Base-by-base conservation (phyloP, 768 basidiomycete genomes). In the Mycena latifolia region DNA sequence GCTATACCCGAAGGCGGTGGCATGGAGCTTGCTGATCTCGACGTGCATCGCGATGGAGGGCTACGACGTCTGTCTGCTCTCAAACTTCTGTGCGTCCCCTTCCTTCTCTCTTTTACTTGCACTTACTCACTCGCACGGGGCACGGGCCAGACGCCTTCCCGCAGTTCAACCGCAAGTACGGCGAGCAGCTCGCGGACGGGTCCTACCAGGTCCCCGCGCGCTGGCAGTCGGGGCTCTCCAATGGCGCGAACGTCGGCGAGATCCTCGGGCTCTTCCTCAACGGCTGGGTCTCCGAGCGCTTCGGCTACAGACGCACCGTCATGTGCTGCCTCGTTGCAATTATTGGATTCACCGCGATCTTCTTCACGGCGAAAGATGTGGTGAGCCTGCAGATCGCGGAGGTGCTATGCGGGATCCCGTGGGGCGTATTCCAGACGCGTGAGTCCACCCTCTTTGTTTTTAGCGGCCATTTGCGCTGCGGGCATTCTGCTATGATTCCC, bases 71-170 rank as follows among this genome's bases (percentile, higher is more conserved):
- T 71, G 65, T 41, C 61, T 71, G 2, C 55, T 71, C 18, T 59
- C 59, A 15, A 71, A 66, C 25, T 71, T 71, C 61, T 71, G 70
- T 71, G 45, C 43, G 67, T 45, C 25, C 20, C 15, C 17, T 52
- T 10, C 9, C 31, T 22, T 50, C 27, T 28, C 10, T 20, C 5
- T 50, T 12, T 22, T 28, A 6, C 48, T 29, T 29, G 17, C 3
- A 27, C 48, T 20, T 22, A 22, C 3, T 9, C 31, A 18, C 33
- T 11, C n/a, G n/a, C n/a, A n/a, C n/a, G n/a, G n/a, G n/a, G n/a
- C n/a, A n/a, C n/a, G n/a, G n/a, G n/a, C n/a, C 53, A 71, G 70
- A 69, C 61, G 70, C 70, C n/a, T 71, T 71, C 61, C 67, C 67
- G 28, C 67, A 71, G 37, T 71, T 71, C 62, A 71, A 69, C 52